Percentiles rank a stretch among this genome's conserved stretches.
Evolutionary conservation across 805 yeast species (phyloP).

Genomic region (Candida maris): DNA sequence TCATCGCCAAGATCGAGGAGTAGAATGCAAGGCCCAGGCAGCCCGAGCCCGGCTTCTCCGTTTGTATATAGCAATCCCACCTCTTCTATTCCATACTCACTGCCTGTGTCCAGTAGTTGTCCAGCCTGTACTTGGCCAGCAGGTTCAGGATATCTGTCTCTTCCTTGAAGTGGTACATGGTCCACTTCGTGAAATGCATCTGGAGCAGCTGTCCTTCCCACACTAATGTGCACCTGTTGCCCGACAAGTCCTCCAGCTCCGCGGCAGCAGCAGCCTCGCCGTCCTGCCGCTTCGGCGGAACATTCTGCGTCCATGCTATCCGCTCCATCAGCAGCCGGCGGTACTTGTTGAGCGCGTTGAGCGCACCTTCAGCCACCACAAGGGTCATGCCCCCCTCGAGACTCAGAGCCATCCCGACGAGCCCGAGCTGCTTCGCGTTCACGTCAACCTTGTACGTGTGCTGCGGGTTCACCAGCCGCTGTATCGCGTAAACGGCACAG

Average conservation of each 20-base stretch:
- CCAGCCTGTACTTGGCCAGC: constrained; percentile 50
- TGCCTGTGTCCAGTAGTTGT: constrained; percentile 55
- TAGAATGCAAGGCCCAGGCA: too few relatives aligned
- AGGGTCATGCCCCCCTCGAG: constrained; percentile 46
- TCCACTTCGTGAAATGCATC: constrained; percentile 64
- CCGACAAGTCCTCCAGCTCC: constrained; percentile 35
- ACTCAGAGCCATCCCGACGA: constrained; percentile 60
- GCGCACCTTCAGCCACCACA: constrained; percentile 74
- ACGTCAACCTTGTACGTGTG: constrained; percentile 72
- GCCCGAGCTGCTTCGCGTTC: constrained; percentile 69
- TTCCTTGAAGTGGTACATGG: constrained; percentile 49
- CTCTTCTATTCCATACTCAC: not conserved
- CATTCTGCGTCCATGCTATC: constrained; percentile 65
- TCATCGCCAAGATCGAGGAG: constrained; percentile 86
- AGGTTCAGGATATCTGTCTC: constrained; percentile 50
- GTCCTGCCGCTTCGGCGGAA: constrained; percentile 28
- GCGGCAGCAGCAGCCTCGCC: constrained; percentile 14
- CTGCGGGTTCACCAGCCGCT: constrained; percentile 55
- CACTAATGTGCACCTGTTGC: constrained; percentile 45
- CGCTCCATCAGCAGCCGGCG: constrained; percentile 57
- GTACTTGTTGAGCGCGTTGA: constrained; percentile 56
- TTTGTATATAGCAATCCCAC: constrained; percentile 8
- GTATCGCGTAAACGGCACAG: constrained; percentile 57
- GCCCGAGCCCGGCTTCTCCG: not conserved
- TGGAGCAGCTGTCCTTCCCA: constrained; percentile 71